Evolutionary conservation across 2,329 filamentous ascomycete species (phyloP).

Genomic region (Botrytis fabae): DNA sequence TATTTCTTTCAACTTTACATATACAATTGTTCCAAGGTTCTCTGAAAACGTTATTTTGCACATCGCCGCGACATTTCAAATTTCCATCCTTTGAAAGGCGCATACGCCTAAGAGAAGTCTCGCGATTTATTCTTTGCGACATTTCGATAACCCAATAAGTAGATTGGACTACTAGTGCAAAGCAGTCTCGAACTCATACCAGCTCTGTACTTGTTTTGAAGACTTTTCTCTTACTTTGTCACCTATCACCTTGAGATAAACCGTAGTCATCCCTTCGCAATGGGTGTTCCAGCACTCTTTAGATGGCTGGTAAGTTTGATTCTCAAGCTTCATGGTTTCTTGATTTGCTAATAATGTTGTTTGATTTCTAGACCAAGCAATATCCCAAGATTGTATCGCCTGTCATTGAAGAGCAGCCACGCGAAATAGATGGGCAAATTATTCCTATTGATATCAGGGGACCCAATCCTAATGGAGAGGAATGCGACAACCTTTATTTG

Average conservation of each 20-base stretch:
- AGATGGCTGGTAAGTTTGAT: conserved; percentile 68
- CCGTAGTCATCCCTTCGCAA: conserved; percentile 24
- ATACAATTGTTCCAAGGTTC: neutral
- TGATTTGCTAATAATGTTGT: conserved; percentile 9
- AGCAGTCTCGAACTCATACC: conserved; percentile 3
- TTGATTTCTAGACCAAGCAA: conserved; percentile 66
- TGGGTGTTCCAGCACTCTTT: conserved; percentile 53
- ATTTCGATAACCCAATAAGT: conserved; percentile 2
- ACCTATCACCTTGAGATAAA: neutral
- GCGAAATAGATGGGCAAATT: conserved; percentile 77
- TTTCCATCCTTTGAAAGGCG: neutral
- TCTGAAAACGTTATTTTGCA: neutral
- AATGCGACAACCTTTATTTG: conserved; percentile 96
- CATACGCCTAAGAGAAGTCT: conserved; percentile 1
- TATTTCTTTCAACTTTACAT: conserved; percentile 12
- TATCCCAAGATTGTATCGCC: conserved; percentile 96
- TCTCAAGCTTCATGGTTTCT: neutral
- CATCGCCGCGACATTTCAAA: neutral
- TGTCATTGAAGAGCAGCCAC: conserved; percentile 82
- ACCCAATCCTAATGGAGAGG: conserved; percentile 94
- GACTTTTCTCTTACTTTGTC: neutral
- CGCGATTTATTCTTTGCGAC: neutral
- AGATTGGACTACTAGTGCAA: conserved; percentile 1
- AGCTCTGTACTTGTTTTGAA: conserved; percentile 2
- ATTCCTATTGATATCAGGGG: conserved; percentile 83